These are phyloP conservation scores for Gossypium ekmanianum DNA, from an alignment of 345 rosid genomes.

Conservation along the genomic window DNA sequence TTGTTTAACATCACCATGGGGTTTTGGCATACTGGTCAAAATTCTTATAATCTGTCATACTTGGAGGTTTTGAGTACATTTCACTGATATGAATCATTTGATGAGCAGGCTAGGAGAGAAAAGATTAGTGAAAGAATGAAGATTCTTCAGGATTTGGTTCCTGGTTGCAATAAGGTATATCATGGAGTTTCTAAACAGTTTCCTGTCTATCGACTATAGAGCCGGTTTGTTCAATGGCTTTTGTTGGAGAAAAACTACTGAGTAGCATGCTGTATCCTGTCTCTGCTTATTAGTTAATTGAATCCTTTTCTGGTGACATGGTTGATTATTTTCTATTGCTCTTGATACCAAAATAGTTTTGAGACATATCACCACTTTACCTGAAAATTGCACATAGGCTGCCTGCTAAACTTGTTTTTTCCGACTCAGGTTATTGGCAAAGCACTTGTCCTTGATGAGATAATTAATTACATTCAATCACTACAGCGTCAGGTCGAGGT, in stretches of 20 bases:
- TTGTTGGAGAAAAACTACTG: background rate
- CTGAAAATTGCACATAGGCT: background rate
- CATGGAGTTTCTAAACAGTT: background rate
- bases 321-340: background rate
- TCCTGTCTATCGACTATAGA: background rate
- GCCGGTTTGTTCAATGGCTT: background rate
- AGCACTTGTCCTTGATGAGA: conserved; percentile 88
- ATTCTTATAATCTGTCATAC: background rate
- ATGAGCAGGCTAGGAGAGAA: conserved; percentile 80
- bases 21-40: background rate
- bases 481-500: conserved; percentile 91
- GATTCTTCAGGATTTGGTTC: conserved; percentile 86
- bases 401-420: conserved; percentile 13
- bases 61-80: conserved; percentile 3
- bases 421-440: conserved; percentile 72
- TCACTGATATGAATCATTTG: conserved; percentile 23
- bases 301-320: background rate
- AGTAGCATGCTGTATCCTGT: background rate
- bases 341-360: background rate
- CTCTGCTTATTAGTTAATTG: background rate
- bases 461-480: conserved; percentile 86
- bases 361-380: background rate
- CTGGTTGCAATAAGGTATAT: conserved; percentile 82
- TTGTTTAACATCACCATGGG: background rate
- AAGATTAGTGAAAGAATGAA: conserved; percentile 94